Evolutionary conservation across 768 basidiomycete genomes (phyloP), one percentile per base, ranked within the genome.

Genomic region (Phylloporus sp.): DNA sequence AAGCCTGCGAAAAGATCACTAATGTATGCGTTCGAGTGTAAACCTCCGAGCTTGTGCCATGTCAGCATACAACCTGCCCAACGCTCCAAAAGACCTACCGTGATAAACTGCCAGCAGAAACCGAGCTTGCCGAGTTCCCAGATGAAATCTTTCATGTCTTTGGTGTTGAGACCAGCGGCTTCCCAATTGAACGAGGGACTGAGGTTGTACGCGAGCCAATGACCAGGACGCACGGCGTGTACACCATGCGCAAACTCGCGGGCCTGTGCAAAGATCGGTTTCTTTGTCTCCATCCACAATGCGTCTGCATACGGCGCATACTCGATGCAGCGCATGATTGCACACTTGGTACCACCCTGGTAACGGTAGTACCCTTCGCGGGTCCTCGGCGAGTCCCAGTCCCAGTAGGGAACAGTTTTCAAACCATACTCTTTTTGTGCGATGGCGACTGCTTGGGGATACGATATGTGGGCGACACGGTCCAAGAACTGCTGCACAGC

Each of bases 41-140:
- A 78, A 51, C 97, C 97, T 39, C 83, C 97, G 54, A 99, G 90
- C 94, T 97, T 42, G 64, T 3, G 54, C 43, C 18, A 4, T 36
- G 16, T 43, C 35, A 50, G 57, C 31, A 8, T 10, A 22, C 5
- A 9, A 26, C 1, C 51, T 50, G 9, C 44, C 8, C 1, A 8
- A 45, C 42, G 6, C 20, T 10, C 15, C 43, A 8, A 18, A 34
- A 27, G n/a, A 68, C 88, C 62, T 46, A 94, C 91, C 59, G 95
- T 97, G 71, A 97, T 97, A 76, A 99, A 98, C 70, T 98, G 95
- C 94, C 95, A 98, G 60, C 94, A 86, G 71, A 97, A 98, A 31
- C 95, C 95, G 42, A 97, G 82, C 75, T 88, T 95, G 42, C 91
- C 95, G 23, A 99, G 77, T 62, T 91, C 80, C 95, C 95, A 95